phyloP scores from a whole-genome alignment of 1,284 basidiomycete species.

The Pseudozyma sp. region DNA sequence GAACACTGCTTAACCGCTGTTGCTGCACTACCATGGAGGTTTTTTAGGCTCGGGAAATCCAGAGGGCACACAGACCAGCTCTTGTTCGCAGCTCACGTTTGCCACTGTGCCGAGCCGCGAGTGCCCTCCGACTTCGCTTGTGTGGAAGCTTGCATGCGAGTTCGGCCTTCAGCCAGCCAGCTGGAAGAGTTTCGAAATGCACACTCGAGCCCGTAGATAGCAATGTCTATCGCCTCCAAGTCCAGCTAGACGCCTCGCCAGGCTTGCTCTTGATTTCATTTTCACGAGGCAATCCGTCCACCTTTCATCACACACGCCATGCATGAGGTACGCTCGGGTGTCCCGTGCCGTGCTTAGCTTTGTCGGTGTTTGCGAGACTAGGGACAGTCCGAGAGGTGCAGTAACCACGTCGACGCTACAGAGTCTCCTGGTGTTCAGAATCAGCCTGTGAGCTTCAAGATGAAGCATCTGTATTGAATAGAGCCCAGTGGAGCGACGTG shows the following conservation, averaged over 20 bases:
- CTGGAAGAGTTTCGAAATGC: too few species aligned
- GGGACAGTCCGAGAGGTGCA: not conserved
- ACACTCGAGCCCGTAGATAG: too few species aligned
- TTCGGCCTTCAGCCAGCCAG: too few species aligned
- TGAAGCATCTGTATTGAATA: too few species aligned
- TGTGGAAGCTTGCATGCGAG: not conserved
- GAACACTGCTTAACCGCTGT: constrained; percentile 9
- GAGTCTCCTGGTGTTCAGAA: too few species aligned
- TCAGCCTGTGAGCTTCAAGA: too few species aligned
- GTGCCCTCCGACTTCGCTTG: not conserved
- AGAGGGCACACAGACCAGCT: constrained; percentile 19
- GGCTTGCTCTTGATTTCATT: not conserved
- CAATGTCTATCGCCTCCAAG: too few species aligned
- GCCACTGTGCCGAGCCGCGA: too few species aligned
- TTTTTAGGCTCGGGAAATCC: not conserved
- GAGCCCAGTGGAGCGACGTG: too few species aligned
- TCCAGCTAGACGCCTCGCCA: too few species aligned
- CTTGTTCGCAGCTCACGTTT: too few species aligned
- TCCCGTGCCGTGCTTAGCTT: constrained; percentile 1
- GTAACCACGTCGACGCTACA: too few species aligned
- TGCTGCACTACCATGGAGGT: not conserved
- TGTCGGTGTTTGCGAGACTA: not conserved
- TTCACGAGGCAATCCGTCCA: not conserved
- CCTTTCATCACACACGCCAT: not conserved
- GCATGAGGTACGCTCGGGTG: not conserved